Conservation (phyloP, 768 basidiomycete genomes). For the Suillus placidus region DNA sequence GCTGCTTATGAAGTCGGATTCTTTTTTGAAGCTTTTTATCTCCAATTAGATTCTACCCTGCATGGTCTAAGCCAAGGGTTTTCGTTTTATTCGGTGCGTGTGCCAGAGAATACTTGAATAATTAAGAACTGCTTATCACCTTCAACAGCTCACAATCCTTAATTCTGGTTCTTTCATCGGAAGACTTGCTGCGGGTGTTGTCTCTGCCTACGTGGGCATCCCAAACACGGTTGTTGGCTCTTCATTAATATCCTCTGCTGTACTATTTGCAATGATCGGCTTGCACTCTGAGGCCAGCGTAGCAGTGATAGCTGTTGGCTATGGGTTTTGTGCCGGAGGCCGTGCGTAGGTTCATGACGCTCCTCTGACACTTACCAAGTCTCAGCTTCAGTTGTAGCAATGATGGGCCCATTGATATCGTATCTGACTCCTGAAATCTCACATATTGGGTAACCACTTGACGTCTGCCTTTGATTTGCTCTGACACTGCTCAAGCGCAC, state of each 20-base stretch:
- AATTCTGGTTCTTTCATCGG: slow-evolving; percentile 41
- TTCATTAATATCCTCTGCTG: slow-evolving; percentile 35
- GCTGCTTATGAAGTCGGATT: slow-evolving; percentile 39
- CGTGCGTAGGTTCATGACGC: slow-evolving; percentile 22
- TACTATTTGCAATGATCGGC: slow-evolving; percentile 48
- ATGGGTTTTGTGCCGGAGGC: slow-evolving; percentile 54
- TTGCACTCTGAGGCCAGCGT: slow-evolving; percentile 41
- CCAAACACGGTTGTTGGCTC: slow-evolving; percentile 45
- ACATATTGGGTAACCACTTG: slow-evolving; percentile 49
- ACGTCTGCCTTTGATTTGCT: not conserved
- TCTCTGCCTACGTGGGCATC: slow-evolving; percentile 44
- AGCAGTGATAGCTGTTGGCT: slow-evolving; percentile 42
- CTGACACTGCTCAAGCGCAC: slow-evolving; percentile 20
- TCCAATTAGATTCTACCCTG: slow-evolving; percentile 56
- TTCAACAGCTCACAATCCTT: slow-evolving; percentile 39
- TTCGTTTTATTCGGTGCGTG: slow-evolving; percentile 57
- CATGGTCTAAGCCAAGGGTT: slow-evolving; percentile 47
- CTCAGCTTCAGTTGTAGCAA: slow-evolving; percentile 34
- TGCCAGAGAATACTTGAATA: not conserved
- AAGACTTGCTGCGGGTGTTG: slow-evolving; percentile 37
- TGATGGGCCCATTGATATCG: slow-evolving; percentile 49
- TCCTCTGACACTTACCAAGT: not conserved
- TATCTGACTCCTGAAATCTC: slow-evolving; percentile 45
- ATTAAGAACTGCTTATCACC: slow-evolving; percentile 4
- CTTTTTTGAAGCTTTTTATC: slow-evolving; percentile 56